These are phyloP conservation scores for Corniculantispora saksenae DNA, from an alignment of 2,329 filamentous ascomycete genomes.

Conservation along the genomic window DNA sequence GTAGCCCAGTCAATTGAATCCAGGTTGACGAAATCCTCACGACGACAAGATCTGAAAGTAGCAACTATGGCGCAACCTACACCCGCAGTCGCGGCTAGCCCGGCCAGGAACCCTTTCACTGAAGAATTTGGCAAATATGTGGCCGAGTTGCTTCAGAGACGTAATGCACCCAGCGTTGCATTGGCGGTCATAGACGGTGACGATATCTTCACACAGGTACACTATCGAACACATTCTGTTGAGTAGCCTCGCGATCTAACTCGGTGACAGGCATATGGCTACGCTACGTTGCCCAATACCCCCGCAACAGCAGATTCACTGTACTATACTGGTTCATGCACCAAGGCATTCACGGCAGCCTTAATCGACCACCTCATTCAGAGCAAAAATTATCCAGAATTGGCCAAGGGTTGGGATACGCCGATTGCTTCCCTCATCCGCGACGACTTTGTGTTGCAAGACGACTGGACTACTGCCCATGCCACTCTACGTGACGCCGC, in stretches of 20 bases:
- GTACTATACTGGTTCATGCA: neutral
- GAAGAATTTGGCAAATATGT: neutral
- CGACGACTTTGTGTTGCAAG: conserved; percentile 11
- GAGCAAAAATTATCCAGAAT: neutral
- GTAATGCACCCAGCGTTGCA: neutral
- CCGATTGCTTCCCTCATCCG: neutral
- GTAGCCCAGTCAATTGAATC: too few species aligned
- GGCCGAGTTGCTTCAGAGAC: neutral
- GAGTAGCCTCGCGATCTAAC: neutral
- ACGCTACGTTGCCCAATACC: neutral
- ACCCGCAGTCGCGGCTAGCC: neutral
- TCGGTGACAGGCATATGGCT: neutral
- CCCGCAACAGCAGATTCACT: neutral
- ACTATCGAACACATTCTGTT: neutral
- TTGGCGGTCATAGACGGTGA: neutral
- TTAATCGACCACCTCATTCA: neutral
- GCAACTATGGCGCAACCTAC: neutral
- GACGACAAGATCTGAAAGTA: neutral
- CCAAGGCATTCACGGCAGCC: neutral
- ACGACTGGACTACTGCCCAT: neutral
- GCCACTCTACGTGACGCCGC: neutral
- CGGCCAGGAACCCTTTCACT: neutral
- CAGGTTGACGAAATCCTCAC: too few species aligned
- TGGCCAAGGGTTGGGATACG: conserved; percentile 2
- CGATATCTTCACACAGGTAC: neutral